Conservation (phyloP, 2,329 filamentous ascomycete species). For the Pseudogymnoascus sp. region DNA sequence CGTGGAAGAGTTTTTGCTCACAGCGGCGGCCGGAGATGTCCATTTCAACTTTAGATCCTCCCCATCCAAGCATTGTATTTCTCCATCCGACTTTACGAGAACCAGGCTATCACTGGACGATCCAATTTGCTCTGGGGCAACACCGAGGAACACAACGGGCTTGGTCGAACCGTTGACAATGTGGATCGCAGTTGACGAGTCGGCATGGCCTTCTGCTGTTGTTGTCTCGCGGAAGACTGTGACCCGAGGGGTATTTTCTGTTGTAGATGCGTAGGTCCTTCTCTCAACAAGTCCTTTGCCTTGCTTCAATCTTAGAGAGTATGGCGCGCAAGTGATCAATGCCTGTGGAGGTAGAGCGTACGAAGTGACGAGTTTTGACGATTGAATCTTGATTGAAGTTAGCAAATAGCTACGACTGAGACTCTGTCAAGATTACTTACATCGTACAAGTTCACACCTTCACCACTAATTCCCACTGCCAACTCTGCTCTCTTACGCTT, state of each 20-base stretch:
- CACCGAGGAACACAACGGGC: conserved; percentile 39
- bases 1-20: conserved; percentile 29
- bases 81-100: conserved; percentile 52
- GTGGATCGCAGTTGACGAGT: conserved; percentile 41
- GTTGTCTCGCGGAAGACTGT: conserved; percentile 53
- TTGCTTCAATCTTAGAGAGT: conserved; percentile 42
- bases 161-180: conserved; percentile 33
- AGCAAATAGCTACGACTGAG: conserved; percentile 9
- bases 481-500: conserved; percentile 58
- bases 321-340: conserved; percentile 54
- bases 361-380: conserved; percentile 55
- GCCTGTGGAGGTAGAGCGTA: conserved; percentile 61
- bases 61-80: conserved; percentile 52
- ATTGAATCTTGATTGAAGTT: conserved; percentile 42
- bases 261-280: conserved; percentile 55
- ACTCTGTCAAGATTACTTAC: conserved; percentile 32
- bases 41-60: conserved; percentile 45
- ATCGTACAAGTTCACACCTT: conserved; percentile 60
- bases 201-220: conserved; percentile 44
- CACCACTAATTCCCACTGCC: conserved; percentile 57
- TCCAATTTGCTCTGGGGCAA: conserved; percentile 21
- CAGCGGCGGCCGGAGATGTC: conserved; percentile 34
- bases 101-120: conserved; percentile 37
- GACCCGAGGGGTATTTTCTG: conserved; percentile 40
- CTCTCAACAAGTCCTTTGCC: conserved; percentile 43